Conservation (phyloP, 345 rosid genomes). For the Hypericum perforatum region DNA sequence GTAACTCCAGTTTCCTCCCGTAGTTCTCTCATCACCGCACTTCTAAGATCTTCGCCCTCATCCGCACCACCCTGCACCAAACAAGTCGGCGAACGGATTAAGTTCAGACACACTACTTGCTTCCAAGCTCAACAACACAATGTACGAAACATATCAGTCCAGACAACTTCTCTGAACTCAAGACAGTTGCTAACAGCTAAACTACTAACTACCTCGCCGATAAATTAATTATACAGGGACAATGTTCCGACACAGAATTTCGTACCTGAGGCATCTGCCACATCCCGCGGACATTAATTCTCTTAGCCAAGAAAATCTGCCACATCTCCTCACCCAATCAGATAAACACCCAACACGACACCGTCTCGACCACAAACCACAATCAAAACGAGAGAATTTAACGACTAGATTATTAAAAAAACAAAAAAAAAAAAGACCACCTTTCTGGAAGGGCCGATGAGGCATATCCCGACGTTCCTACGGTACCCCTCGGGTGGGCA, state of each 20-base stretch:
- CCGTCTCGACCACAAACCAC: constrained; percentile 1
- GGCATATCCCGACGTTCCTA: constrained; percentile 22
- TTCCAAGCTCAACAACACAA: no score
- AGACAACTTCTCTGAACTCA: no score
- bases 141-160: no score
- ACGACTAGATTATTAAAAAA: not conserved
- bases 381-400: not conserved
- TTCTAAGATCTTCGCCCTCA: constrained; percentile 8
- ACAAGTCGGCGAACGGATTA: no score
- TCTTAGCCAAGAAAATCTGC: constrained; percentile 17
- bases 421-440: constrained; percentile 5
- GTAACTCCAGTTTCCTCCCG: constrained; percentile 8
- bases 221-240: no score
- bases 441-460: constrained; percentile 12
- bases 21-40: constrained; percentile 6
- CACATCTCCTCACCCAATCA: no score
- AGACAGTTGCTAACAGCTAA: no score
- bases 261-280: constrained; percentile 34
- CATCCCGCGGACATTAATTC: constrained; percentile 14
- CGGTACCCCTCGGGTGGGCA: constrained; percentile 21
- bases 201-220: no score
- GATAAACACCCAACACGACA: no score
- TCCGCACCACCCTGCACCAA: not conserved
- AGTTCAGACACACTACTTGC: no score
- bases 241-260: no score